Base-by-base conservation (phyloP, 202 grass and related monocot species). In the Setaria italica region DNA sequence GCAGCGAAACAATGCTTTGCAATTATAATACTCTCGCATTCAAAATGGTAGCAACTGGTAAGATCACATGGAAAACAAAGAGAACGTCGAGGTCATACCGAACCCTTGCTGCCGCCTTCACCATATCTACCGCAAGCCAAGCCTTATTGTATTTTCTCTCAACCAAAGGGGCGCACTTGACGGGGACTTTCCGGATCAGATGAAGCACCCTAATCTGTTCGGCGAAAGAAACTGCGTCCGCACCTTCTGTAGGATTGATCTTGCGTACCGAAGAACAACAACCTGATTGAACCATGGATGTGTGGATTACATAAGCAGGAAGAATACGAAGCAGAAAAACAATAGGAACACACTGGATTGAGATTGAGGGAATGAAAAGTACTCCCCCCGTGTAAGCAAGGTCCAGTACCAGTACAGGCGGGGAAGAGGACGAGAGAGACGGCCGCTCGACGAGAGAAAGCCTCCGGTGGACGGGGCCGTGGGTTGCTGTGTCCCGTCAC, bases 61-160 rank as follows among this genome's bases (percentile, higher is more conserved):
- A 10, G 30, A 41, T 59, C 35, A 41, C n/a, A 49, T 30, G 11
- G 19, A 16, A 54, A 56, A 1, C 25, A 58, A 58, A 47, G n/a
- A 46, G 21, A 19, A 47, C 6, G 16, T 29, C 0, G 6, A 21
- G 15, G 32, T 33, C 30, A 60, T 76, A 87, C 85, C 71, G 71
- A 10, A 9, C 71, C 29, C 20, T 76, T 30, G 71, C 30, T 30
- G 41, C 13, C 4, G 39, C 62, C 62, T 77, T 74, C 71, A 29
- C 71, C 85, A 82, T 77, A 30, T 77, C 79, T 42, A 59, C 25
- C 9, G 50, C 50, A 12, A 76, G 16, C 9, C 16, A 4, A 45
- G 25, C 1, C 76, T 20, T 41, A 16, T 34, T 16, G 2, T 29
- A 21, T 35, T 46, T 35, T 0, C 32, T 19, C 10, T 53, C 16